Evolutionary conservation across 768 basidiomycete genomes (phyloP).

Genomic region (Tylopilus cervinicoccineus): DNA sequence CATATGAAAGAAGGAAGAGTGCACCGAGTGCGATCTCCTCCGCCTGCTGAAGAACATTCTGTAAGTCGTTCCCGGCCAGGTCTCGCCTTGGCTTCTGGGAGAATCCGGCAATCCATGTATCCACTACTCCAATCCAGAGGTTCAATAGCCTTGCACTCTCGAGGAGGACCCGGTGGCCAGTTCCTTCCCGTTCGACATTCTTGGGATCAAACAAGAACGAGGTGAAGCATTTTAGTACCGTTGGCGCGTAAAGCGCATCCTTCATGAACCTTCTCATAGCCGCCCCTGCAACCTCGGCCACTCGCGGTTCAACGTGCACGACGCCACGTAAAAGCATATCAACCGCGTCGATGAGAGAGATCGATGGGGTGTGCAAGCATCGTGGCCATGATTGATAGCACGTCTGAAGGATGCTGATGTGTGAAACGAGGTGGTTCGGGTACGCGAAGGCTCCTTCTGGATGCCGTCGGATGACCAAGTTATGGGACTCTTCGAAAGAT

Average conservation of each 20-base stretch:
- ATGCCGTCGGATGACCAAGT: constrained; percentile 64
- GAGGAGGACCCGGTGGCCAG: constrained; percentile 56
- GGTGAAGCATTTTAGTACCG: constrained; percentile 62
- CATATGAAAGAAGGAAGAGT: constrained; percentile 69
- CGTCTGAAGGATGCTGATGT: constrained; percentile 68
- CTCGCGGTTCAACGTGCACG: constrained; percentile 77
- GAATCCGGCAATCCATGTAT: constrained; percentile 58
- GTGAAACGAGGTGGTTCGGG: constrained; percentile 51
- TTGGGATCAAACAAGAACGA: constrained; percentile 71
- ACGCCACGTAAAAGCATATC: constrained; percentile 79
- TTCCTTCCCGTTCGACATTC: constrained; percentile 58
- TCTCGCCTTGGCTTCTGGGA: constrained; percentile 38
- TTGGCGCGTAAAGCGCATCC: constrained; percentile 49
- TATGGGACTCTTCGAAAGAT: constrained; percentile 67
- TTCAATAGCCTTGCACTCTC: constrained; percentile 65
- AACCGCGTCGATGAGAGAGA: constrained; percentile 56
- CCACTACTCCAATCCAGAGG: constrained; percentile 72
- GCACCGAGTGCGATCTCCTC: constrained; percentile 68
- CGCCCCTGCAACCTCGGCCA: constrained; percentile 63
- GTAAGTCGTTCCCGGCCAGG: constrained; percentile 38
- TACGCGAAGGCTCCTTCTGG: constrained; percentile 63
- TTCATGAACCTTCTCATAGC: constrained; percentile 73
- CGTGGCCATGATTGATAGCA: constrained; percentile 86
- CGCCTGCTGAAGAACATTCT: constrained; percentile 42
- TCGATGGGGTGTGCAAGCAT: constrained; percentile 54